These are phyloP conservation scores for Collybia sordida DNA, from an alignment of 768 basidiomycete genomes.

Conservation along the genomic window DNA sequence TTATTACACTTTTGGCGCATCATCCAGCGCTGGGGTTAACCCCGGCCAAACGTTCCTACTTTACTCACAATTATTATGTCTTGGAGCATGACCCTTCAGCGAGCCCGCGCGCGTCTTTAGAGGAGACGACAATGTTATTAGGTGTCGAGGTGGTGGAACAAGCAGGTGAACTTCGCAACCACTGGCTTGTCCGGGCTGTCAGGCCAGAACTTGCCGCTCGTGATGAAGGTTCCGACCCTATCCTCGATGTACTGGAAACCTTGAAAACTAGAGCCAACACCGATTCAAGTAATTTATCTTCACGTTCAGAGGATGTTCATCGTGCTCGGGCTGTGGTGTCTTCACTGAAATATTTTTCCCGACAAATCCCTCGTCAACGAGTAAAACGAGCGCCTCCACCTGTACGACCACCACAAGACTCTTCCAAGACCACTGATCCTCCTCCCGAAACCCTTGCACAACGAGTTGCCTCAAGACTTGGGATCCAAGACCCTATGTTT, in stretches of 20 bases:
- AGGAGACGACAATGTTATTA: conserved; percentile 69
- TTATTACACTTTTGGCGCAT: conserved; percentile 29
- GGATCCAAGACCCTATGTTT: conserved; percentile 81
- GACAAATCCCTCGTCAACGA: conserved; percentile 65
- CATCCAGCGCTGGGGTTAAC: conserved; percentile 26
- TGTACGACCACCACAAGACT: conserved; percentile 24
- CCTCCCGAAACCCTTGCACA: conserved; percentile 10
- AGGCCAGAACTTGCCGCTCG: conserved; percentile 34
- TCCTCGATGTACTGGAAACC: conserved; percentile 46
- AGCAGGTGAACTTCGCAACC: conserved; percentile 76
- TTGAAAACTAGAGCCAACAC: conserved; percentile 36
- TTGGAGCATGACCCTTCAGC: conserved; percentile 58
- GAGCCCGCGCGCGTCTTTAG: conserved; percentile 44
- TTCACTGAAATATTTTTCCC: conserved; percentile 60
- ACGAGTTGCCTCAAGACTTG: conserved; percentile 14
- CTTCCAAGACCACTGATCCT: conserved; percentile 30
- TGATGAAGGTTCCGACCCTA: conserved; percentile 41
- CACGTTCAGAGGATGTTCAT: conserved; percentile 38
- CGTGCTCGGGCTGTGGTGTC: conserved; percentile 45
- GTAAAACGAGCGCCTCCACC: conserved; percentile 79
- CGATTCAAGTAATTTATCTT: conserved; percentile 10
- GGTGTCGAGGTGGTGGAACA: conserved; percentile 87
- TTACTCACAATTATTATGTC: conserved; percentile 81
- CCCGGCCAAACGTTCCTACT: conserved; percentile 53
- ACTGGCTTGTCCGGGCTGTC: conserved; percentile 77